phyloP scores from a whole-genome alignment of 1,284 basidiomycete species.

The Microbotryum intermedium region DNA sequence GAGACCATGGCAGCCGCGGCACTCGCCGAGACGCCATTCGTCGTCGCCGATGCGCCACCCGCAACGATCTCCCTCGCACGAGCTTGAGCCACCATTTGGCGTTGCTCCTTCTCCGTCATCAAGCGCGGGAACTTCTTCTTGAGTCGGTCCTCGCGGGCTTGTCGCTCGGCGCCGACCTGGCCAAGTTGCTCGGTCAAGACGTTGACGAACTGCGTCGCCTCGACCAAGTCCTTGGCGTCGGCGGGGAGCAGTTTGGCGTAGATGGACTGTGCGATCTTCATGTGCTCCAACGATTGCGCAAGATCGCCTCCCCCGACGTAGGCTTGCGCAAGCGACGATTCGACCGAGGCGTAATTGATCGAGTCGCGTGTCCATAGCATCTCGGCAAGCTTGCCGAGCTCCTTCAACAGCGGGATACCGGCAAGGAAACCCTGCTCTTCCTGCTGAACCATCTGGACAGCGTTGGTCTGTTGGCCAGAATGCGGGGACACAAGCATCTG shows the following conservation, averaged over 20 bases:
- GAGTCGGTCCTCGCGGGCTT: constrained; percentile 38
- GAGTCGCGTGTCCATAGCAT: constrained; percentile 26
- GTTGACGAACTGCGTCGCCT: constrained; percentile 32
- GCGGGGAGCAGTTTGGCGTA: constrained; percentile 41
- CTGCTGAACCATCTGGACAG: constrained; percentile 16
- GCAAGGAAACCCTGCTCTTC: constrained; percentile 1
- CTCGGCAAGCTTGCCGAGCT: constrained; percentile 18
- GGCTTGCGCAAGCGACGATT: constrained; percentile 40
- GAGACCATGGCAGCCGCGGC: constrained; percentile 8
- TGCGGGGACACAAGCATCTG: background rate
- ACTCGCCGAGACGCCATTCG: background rate
- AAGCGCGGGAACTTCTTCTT: constrained; percentile 40
- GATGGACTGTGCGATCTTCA: constrained; percentile 39
- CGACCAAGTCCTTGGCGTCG: constrained; percentile 41
- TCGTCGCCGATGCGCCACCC: background rate
- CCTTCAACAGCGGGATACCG: constrained; percentile 6
- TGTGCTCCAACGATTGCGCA: constrained; percentile 38
- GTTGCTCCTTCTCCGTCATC: constrained; percentile 36
- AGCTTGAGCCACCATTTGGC: background rate
- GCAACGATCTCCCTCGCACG: background rate
- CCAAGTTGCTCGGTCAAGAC: constrained; percentile 37
- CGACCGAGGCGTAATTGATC: constrained; percentile 41
- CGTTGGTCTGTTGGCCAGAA: constrained; percentile 21
- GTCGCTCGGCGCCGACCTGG: constrained; percentile 39
- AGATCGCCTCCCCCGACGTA: constrained; percentile 39